These are phyloP conservation scores for Jamesozyma piceae DNA, from an alignment of 805 yeast species.

Conservation along the genomic window DNA sequence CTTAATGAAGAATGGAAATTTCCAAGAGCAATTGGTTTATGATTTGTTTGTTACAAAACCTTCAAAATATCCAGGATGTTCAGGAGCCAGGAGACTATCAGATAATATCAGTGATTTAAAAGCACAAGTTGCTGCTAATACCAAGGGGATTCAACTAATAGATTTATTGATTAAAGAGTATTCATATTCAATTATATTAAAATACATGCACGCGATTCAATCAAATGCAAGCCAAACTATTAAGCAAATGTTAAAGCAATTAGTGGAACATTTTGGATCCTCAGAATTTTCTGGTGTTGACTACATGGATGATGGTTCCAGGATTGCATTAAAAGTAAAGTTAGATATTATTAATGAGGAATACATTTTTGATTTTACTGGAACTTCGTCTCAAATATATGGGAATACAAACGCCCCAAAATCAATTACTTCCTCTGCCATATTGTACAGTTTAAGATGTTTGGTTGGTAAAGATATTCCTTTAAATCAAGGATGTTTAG, in stretches of 20 bases:
- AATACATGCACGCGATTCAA: constrained; percentile 77
- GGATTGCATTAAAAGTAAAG: constrained; percentile 46
- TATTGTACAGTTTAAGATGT: constrained; percentile 77
- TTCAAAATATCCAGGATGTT: constrained; percentile 72
- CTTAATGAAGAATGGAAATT: constrained; percentile 59
- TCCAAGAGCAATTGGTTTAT: constrained; percentile 64
- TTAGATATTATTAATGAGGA: constrained; percentile 43
- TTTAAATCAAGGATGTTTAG: constrained; percentile 83
- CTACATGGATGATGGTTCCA: constrained; percentile 74
- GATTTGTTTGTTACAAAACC: constrained; percentile 62
- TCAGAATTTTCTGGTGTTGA: constrained; percentile 45
- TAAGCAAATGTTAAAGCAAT: constrained; percentile 39
- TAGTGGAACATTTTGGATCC: constrained; percentile 36
- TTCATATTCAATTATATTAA: constrained; percentile 47
- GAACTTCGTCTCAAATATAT: constrained; percentile 78
- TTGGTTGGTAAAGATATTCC: constrained; percentile 84
- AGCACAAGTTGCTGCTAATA: constrained; percentile 85
- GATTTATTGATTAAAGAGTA: constrained; percentile 53
- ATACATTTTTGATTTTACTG: constrained; percentile 74
- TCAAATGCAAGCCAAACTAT: constrained; percentile 69
- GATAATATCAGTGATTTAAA: constrained; percentile 80
- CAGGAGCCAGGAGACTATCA: constrained; percentile 75
- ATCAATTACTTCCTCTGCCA: constrained; percentile 83
- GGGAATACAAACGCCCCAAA: constrained; percentile 90
- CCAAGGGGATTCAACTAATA: constrained; percentile 67